These are phyloP conservation scores for Piloderma croceum DNA, from an alignment of 768 basidiomycete species.

Conservation along the genomic window DNA sequence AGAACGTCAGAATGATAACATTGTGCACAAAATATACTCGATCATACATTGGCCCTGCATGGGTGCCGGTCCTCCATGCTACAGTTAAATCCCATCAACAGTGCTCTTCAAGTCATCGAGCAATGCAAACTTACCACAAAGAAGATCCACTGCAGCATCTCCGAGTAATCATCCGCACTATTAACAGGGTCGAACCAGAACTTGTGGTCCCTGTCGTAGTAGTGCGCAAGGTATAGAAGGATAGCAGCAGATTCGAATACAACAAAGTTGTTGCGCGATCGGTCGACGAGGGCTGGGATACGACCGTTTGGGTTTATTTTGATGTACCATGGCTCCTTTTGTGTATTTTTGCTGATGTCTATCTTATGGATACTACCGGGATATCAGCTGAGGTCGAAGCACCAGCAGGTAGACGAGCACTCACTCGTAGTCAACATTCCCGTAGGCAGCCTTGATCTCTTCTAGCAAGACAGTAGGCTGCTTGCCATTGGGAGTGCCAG, in stretches of 20 bases:
- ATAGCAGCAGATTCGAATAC: slow-evolving; percentile 82
- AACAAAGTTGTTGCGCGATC: slow-evolving; percentile 50
- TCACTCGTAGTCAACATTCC: slow-evolving; percentile 47
- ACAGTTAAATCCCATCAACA: too few relatives aligned
- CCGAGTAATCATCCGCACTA: slow-evolving; percentile 57
- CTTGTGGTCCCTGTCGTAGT: slow-evolving; percentile 72
- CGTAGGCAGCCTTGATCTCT: slow-evolving; percentile 54
- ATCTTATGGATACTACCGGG: slow-evolving; percentile 43
- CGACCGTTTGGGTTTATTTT: slow-evolving; percentile 62
- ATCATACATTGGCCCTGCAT: slow-evolving; percentile 69
- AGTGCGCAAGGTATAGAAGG: slow-evolving; percentile 73
- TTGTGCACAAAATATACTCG: neutral
- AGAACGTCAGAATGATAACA: neutral
- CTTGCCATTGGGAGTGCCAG: slow-evolving; percentile 55
- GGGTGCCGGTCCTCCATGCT: slow-evolving; percentile 82
- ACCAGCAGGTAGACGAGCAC: slow-evolving; percentile 2
- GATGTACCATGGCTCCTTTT: slow-evolving; percentile 81
- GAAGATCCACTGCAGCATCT: slow-evolving; percentile 83
- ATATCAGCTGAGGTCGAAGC: neutral
- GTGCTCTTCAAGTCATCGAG: neutral
- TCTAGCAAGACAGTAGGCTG: slow-evolving; percentile 51
- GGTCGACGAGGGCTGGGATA: slow-evolving; percentile 65
- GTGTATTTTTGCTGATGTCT: slow-evolving; percentile 56
- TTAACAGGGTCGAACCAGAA: slow-evolving; percentile 56
- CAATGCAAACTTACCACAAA: slow-evolving; percentile 48